A percentile compares a stretch with the other conserved stretches of the same genome.
phyloP scores from a whole-genome alignment of 495 filamentous ascomycete genomes.

The Hypoxylon perforatum region DNA sequence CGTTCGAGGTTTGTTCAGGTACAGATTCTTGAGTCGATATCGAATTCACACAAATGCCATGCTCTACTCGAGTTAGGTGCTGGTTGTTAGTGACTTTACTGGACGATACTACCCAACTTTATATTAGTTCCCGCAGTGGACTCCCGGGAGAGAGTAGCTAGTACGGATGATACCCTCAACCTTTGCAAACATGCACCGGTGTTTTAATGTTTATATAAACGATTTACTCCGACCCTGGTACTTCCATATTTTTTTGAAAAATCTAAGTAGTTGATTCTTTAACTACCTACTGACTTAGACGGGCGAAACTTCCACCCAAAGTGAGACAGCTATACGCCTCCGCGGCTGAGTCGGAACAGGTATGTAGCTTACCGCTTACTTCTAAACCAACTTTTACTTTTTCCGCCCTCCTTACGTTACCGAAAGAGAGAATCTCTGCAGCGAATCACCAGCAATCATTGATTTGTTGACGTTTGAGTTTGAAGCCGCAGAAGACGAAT shows the following conservation, averaged over 20 bases:
- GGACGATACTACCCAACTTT: background rate
- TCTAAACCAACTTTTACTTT: constrained; percentile 12
- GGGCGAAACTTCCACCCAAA: too few relatives aligned
- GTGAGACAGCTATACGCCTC: constrained; percentile 7
- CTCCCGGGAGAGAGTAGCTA: constrained; percentile 5
- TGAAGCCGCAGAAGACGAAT: constrained; percentile 11
- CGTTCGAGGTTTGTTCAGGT: too few relatives aligned
- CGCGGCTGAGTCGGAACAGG: background rate
- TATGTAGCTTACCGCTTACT: constrained; percentile 13
- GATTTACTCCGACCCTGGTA: too few relatives aligned
- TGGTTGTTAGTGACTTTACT: constrained; percentile 2
- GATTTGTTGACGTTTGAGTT: background rate
- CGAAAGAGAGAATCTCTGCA: background rate
- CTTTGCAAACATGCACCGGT: constrained; percentile 1
- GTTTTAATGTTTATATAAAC: constrained; percentile 5
- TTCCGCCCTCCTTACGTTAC: constrained; percentile 2
- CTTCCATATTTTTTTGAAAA: too few relatives aligned
- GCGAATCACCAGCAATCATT: constrained; percentile 2
- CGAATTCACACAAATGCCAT: too few relatives aligned
- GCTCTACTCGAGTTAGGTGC: constrained; percentile 14
- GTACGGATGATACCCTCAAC: constrained; percentile 7
- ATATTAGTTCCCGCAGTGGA: constrained; percentile 35
- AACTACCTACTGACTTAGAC: too few relatives aligned
- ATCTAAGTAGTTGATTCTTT: too few relatives aligned
- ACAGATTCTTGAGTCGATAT: too few relatives aligned